Percentiles rank a stretch among this genome's conserved stretches.
Evolutionary conservation across 495 filamentous ascomycete species (phyloP).

Genomic region (Penicillium riverlandense): DNA sequence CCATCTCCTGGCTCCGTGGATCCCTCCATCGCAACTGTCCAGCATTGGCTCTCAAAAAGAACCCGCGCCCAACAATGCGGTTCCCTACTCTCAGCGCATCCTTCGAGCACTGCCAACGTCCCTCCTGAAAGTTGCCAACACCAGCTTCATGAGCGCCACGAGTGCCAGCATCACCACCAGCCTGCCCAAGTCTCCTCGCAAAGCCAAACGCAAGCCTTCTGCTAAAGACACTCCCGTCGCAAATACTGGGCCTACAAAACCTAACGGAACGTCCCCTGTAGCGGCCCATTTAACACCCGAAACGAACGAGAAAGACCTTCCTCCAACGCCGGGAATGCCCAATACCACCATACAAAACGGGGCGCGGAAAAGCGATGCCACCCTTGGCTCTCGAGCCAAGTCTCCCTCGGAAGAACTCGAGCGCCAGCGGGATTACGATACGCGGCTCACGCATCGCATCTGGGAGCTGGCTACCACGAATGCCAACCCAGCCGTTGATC

Average conservation of each 20-base stretch:
- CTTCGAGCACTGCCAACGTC: constrained; percentile 87
- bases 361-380: constrained; percentile 12
- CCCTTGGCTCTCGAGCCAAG: constrained; percentile 16
- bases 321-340: not conserved
- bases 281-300: constrained; percentile 39
- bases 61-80: constrained; percentile 67
- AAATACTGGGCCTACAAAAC: constrained; percentile 3
- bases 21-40: constrained; percentile 93
- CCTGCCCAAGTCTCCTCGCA: constrained; percentile 64
- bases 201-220: constrained; percentile 54
- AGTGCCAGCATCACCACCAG: constrained; percentile 83
- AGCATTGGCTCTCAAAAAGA: constrained; percentile 70
- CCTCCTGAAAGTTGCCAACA: constrained; percentile 88
- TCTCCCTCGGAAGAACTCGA: constrained; percentile 44
- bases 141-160: constrained; percentile 86
- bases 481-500: constrained; percentile 89
- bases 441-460: constrained; percentile 78
- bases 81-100: constrained; percentile 88
- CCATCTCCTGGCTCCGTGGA: constrained; percentile 95
- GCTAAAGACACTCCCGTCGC: constrained; percentile 30
- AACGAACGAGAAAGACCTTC: no score
- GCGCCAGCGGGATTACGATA: constrained; percentile 74
- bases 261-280: constrained; percentile 32
- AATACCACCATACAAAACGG: constrained; percentile 6
- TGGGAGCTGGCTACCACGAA: constrained; percentile 91